Conservation (phyloP, 2,329 filamentous ascomycete species). For the Phyllachora maydis region DNA sequence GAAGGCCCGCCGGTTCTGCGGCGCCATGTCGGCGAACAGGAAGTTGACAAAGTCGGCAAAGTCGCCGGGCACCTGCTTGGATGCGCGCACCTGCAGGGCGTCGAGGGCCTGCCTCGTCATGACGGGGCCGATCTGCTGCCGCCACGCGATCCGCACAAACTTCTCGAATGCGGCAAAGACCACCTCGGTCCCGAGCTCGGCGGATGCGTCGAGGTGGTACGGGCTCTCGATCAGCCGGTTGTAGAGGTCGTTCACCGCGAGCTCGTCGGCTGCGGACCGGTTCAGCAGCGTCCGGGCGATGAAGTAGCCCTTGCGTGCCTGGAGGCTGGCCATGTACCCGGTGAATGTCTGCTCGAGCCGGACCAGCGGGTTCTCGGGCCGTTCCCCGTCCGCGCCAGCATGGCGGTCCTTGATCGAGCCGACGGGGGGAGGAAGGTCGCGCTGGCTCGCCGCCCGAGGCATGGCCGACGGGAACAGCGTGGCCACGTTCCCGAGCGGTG, state of each 20-base stretch:
- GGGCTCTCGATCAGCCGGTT: constrained; percentile 73
- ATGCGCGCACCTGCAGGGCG: constrained; percentile 48
- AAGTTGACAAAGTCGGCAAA: constrained; percentile 50
- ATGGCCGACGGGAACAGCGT: constrained; percentile 18
- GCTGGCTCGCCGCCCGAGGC: constrained; percentile 22
- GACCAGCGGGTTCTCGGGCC: constrained; percentile 43
- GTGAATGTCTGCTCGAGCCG: constrained; percentile 71
- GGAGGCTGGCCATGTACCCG: constrained; percentile 62
- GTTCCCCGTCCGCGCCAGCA: constrained; percentile 20
- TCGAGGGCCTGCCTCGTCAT: constrained; percentile 52
- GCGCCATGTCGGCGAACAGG: constrained; percentile 44
- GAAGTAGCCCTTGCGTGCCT: constrained; percentile 72
- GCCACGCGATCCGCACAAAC: constrained; percentile 76
- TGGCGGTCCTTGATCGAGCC: constrained; percentile 30
- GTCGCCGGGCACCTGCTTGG: constrained; percentile 48
- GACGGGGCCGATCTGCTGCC: constrained; percentile 68
- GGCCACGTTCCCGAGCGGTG: constrained; percentile 14
- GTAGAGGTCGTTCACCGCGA: constrained; percentile 75
- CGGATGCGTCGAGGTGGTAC: constrained; percentile 52
- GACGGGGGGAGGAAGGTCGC: constrained; percentile 25
- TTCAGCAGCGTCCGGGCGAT: constrained; percentile 57
- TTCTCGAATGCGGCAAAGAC: constrained; percentile 89
- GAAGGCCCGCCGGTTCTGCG: constrained; percentile 57
- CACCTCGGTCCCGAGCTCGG: constrained; percentile 61
- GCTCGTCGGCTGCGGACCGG: constrained; percentile 50